Evolutionary conservation across 495 filamentous ascomycete species (phyloP).

Genomic region (Chaetomium tenue): DNA sequence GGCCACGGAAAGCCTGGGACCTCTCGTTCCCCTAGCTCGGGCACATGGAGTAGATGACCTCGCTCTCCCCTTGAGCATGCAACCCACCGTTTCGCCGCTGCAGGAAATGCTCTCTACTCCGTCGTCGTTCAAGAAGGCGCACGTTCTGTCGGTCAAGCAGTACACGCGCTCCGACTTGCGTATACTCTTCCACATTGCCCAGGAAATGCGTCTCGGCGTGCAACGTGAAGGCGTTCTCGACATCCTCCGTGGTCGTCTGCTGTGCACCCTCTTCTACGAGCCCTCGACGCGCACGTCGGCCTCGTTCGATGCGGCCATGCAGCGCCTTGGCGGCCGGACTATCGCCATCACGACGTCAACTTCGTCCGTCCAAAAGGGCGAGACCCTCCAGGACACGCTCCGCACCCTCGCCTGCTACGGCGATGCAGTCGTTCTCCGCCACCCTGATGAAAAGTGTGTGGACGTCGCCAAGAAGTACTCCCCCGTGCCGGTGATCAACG

Average conservation of each 20-base stretch:
- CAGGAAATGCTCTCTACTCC: conserved; percentile 66
- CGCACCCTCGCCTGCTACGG: conserved; percentile 91
- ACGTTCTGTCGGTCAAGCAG: conserved; percentile 86
- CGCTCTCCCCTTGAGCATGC: conserved; percentile 48
- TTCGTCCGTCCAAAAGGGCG: conserved; percentile 89
- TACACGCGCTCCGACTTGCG: conserved; percentile 85
- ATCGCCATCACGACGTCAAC: conserved; percentile 73
- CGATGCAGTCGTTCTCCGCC: conserved; percentile 90
- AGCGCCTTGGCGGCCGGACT: conserved; percentile 84
- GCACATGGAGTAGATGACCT: conserved; percentile 49
- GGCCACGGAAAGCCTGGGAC: conserved; percentile 27
- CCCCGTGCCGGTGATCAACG: conserved; percentile 90
- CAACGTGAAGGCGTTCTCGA: conserved; percentile 86
- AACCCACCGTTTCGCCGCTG: conserved; percentile 45
- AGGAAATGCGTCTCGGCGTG: conserved; percentile 93
- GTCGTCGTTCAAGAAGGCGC: conserved; percentile 79
- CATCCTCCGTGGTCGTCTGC: conserved; percentile 77
- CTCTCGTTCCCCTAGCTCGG: conserved; percentile 19
- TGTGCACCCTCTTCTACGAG: conserved; percentile 95
- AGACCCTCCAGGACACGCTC: conserved; percentile 87
- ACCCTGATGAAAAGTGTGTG: conserved; percentile 76
- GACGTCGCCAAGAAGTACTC: conserved; percentile 80
- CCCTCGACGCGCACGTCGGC: conserved; percentile 93
- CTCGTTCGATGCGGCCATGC: conserved; percentile 97
- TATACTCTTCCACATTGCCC: conserved; percentile 89